Evolutionary conservation across 371 early-diverging fungal species (phyloP).

Genomic region (Agmasoma carcini): DNA sequence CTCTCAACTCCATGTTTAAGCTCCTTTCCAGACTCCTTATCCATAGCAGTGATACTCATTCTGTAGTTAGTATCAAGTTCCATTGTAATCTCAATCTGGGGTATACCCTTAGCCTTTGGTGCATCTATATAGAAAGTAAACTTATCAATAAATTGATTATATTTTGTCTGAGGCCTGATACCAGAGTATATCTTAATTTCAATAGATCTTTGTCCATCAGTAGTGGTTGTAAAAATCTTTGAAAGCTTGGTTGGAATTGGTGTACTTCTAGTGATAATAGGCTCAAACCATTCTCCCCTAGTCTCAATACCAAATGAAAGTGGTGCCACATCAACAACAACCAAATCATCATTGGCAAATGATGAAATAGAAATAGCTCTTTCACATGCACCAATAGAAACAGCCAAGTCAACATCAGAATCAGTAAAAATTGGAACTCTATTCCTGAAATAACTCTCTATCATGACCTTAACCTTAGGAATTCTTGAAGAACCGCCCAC

Average conservation of each 20-base stretch:
- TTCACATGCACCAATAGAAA: constrained; percentile 52
- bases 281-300: constrained; percentile 36
- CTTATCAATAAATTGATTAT: constrained; percentile 31
- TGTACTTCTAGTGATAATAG: constrained; percentile 32
- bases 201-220: constrained; percentile 47
- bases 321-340: constrained; percentile 45
- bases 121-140: constrained; percentile 24
- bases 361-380: constrained; percentile 36
- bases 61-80: constrained; percentile 18
- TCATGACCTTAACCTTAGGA: constrained; percentile 45
- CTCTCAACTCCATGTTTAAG: constrained; percentile 20
- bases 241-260: constrained; percentile 41
- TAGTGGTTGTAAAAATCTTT: constrained; percentile 46
- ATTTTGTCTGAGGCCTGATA: constrained; percentile 10
- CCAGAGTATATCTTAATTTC: constrained; percentile 43
- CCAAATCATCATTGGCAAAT: constrained; percentile 13
- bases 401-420: constrained; percentile 51
- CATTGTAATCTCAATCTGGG: constrained; percentile 37
- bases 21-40: constrained; percentile 14
- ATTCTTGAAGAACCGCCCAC: constrained; percentile 54
- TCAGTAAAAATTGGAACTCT: constrained; percentile 34
- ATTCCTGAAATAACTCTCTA: constrained; percentile 43
- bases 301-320: constrained; percentile 49
- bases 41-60: constrained; percentile 38
- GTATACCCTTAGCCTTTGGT: constrained; percentile 33